Evolutionary conservation across 768 basidiomycete genomes (phyloP).

Genomic region (Xanthoconium stramineum): DNA sequence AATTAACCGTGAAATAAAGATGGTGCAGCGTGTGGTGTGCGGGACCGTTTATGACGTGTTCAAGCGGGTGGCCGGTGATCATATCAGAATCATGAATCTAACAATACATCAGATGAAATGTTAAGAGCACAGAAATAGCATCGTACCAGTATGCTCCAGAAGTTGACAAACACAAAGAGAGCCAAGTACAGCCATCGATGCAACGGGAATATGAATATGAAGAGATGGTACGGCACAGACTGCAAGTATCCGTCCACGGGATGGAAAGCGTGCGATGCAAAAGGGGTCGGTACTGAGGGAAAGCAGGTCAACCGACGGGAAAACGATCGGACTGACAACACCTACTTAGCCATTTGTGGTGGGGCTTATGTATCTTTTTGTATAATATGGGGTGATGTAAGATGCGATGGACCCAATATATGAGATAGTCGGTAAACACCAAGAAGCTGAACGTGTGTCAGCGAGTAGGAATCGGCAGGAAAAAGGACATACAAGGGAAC

Average conservation of each 20-base stretch:
- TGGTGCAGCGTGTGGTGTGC: conserved; percentile 98
- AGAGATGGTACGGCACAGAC: conserved; percentile 92
- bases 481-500: conserved; percentile 51
- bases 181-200: conserved; percentile 81
- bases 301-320: conserved; percentile 4
- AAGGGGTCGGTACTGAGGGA: conserved; percentile 86
- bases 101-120: neutral
- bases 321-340: neutral
- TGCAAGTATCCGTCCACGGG: conserved; percentile 93
- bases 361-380: conserved; percentile 93
- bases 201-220: conserved; percentile 86
- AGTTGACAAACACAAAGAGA: conserved; percentile 89
- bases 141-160: conserved; percentile 87
- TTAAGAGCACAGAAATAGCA: conserved; percentile 5
- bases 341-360: conserved; percentile 98
- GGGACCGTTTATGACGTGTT: conserved; percentile 93
- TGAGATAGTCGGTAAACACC: conserved; percentile 85
- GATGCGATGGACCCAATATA: conserved; percentile 96
- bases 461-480: neutral
- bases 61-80: conserved; percentile 87
- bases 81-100: conserved; percentile 99
- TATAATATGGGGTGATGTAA: conserved; percentile 85
- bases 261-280: conserved; percentile 97
- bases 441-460: conserved; percentile 52
- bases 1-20: conserved; percentile 95